Percentiles rank a stretch among this genome's conserved stretches.
Evolutionary conservation across 768 basidiomycete genomes (phyloP).

Genomic region (Leucocoprinus sp.): DNA sequence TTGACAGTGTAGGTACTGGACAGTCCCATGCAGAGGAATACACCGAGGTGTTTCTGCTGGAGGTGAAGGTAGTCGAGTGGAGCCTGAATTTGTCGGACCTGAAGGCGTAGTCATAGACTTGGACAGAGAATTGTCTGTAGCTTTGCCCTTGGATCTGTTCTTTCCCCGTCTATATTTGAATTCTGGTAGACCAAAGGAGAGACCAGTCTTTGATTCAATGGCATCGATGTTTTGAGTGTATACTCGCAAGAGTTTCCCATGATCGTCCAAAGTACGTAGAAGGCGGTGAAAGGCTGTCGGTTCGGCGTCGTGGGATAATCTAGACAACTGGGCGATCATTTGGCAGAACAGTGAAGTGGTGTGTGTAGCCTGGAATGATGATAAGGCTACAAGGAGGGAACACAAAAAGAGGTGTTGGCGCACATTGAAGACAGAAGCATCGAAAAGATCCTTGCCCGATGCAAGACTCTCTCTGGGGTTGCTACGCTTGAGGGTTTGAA

Average conservation of each 20-base stretch:
- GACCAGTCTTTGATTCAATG: constrained; percentile 79
- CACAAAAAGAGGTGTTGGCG: constrained; percentile 16
- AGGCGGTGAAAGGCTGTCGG: constrained; percentile 79
- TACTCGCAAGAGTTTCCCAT: constrained; percentile 71
- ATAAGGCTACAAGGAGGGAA: background rate
- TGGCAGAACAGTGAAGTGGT: constrained; percentile 76
- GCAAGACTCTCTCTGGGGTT: constrained; percentile 64
- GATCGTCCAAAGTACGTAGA: constrained; percentile 66
- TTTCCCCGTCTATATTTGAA: constrained; percentile 51
- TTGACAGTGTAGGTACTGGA: constrained; percentile 73
- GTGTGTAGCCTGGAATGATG: constrained; percentile 50
- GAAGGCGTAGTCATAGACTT: background rate
- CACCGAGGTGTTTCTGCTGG: constrained; percentile 62
- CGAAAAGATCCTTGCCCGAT: constrained; percentile 83
- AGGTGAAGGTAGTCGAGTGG: constrained; percentile 38
- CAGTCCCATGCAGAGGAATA: constrained; percentile 85
- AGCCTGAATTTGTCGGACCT: background rate
- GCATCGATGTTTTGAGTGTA: constrained; percentile 95
- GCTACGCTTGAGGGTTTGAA: constrained; percentile 68
- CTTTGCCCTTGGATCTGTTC: constrained; percentile 38
- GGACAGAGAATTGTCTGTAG: constrained; percentile 4
- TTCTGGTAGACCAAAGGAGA: constrained; percentile 78
- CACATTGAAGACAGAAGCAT: constrained; percentile 85
- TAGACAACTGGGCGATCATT: constrained; percentile 81
- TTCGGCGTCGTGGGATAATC: constrained; percentile 58